Evolutionary conservation across 2,329 filamentous ascomycete species (phyloP), one percentile per base, ranked within the genome.

Genomic region (Fusarium piperis): DNA sequence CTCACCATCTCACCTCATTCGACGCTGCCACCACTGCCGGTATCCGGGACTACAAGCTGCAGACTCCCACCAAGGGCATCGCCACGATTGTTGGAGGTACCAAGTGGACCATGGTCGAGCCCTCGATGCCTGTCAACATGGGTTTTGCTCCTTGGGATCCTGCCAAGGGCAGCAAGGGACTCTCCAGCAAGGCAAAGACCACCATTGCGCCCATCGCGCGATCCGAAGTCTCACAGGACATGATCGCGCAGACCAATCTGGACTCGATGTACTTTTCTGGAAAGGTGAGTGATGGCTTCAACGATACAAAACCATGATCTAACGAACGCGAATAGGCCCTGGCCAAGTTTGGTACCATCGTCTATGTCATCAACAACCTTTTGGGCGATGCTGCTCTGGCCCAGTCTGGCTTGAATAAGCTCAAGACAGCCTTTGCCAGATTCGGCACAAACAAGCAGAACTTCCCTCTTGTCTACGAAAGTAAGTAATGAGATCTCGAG

Each of bases 231-330:
- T 87, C 89, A 1, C 91, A 96, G 80, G 87, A 94, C 78, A 93
- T 98, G 81, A 81, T 85, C n/a, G 83, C 84, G 0, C 91, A 96
- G 77, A 90, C 90, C 6, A 89, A 96, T 70, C 84, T 93, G 36
- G 89, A 95, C 78, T 97, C 94, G 38, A 95, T 97, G 90, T 98
- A 98, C 81, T 98, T 92, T 80, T 93, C 93, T 74, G 96, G 96
- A 74, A 98, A 95, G 85, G 92, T 88, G 67, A 73, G 80, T 67
- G 9, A 13, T 1, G n/a, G 3, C 15, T 30, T 16, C 12, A 13
- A 30, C 44, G 26, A 6, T 9, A 13, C 5, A 7, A 3, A 12
- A 11, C 35, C 18, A 26, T 26, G 30, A 38, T n/a, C 28, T 38
- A 13, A 55, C 26, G 71, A 66, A 58, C 36, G 59, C 56, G 15